These are phyloP conservation scores for Scheffersomyces segobiensis DNA, from an alignment of 1,139 yeast species.

Conservation along the genomic window DNA sequence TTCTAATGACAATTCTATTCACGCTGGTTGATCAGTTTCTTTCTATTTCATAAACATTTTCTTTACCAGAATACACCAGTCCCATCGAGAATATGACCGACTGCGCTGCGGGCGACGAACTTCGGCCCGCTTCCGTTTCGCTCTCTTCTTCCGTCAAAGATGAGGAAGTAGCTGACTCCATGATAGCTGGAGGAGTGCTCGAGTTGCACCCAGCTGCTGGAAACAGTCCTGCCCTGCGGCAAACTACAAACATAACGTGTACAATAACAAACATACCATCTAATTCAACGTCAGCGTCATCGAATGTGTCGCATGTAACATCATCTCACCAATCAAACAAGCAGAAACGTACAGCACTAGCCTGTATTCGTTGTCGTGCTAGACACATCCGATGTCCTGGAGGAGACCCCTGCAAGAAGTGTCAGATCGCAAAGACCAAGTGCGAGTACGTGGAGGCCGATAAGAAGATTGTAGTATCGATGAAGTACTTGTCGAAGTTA, in stretches of 20 bases:
- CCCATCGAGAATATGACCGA: neutral
- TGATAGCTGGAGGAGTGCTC: neutral
- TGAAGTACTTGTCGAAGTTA: conserved; percentile 67
- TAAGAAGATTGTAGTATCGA: conserved; percentile 73
- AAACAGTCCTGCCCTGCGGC: neutral
- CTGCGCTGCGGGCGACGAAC: neutral
- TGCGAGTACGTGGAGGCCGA: conserved; percentile 82
- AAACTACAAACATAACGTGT: neutral
- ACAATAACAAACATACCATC: neutral
- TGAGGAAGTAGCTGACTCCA: neutral
- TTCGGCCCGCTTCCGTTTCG: neutral
- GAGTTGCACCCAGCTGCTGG: neutral
- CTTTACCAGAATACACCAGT: neutral
- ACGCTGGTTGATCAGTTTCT: neutral
- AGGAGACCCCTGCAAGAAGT: conserved; percentile 72
- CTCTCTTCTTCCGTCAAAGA: neutral
- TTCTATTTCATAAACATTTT: neutral
- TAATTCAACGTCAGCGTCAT: neutral
- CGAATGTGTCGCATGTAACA: neutral
- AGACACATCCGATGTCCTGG: conserved; percentile 84
- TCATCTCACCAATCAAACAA: neutral
- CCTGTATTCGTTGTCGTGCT: conserved; percentile 71
- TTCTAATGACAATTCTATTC: neutral
- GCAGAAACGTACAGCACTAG: conserved; percentile 36
- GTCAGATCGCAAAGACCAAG: conserved; percentile 54